Evolutionary conservation across 2,329 filamentous ascomycete genomes (phyloP).

Genomic region (Xylariaceae sp.): DNA sequence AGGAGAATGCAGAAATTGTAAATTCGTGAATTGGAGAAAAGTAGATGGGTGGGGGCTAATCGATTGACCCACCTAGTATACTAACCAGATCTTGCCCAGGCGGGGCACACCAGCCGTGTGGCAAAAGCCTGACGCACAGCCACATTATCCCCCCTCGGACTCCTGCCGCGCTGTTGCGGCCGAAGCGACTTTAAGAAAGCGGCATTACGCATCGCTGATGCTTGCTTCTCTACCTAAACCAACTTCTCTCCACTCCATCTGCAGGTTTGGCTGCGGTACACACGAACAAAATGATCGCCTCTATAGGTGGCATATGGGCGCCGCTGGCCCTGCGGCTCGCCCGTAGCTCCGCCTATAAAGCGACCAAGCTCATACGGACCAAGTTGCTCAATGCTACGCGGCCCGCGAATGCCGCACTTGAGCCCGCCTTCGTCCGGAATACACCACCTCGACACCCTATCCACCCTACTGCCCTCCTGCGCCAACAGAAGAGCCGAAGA

Average conservation of each 20-base stretch:
- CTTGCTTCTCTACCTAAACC: constrained; percentile 14
- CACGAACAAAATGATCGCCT: constrained; percentile 57
- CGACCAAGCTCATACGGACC: constrained; percentile 57
- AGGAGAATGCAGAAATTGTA: constrained; percentile 7
- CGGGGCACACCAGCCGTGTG: constrained; percentile 25
- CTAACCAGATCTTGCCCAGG: constrained; percentile 5
- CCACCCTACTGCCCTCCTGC: constrained; percentile 56
- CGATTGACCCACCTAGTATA: constrained; percentile 10
- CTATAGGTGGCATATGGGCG: constrained; percentile 61
- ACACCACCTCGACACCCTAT: constrained; percentile 55
- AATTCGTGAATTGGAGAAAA: constrained; percentile 22
- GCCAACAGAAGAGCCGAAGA: constrained; percentile 56
- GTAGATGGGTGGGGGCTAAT: constrained; percentile 8
- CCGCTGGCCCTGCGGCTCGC: constrained; percentile 61
- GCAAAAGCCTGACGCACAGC: constrained; percentile 26
- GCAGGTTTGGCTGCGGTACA: constrained; percentile 33
- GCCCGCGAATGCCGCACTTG: constrained; percentile 53
- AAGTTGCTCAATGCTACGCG: constrained; percentile 54
- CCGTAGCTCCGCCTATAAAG: constrained; percentile 57
- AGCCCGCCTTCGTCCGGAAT: constrained; percentile 53
- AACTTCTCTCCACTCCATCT: constrained; percentile 18
- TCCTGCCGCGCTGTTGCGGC: constrained; percentile 7
- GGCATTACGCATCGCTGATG: constrained; percentile 14
- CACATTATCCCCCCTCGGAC: constrained; percentile 3
- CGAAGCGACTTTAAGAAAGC: constrained; percentile 20